Evolutionary conservation across 2,329 filamentous ascomycete genomes (phyloP).

Genomic region (Aphanoascus verrucosus): DNA sequence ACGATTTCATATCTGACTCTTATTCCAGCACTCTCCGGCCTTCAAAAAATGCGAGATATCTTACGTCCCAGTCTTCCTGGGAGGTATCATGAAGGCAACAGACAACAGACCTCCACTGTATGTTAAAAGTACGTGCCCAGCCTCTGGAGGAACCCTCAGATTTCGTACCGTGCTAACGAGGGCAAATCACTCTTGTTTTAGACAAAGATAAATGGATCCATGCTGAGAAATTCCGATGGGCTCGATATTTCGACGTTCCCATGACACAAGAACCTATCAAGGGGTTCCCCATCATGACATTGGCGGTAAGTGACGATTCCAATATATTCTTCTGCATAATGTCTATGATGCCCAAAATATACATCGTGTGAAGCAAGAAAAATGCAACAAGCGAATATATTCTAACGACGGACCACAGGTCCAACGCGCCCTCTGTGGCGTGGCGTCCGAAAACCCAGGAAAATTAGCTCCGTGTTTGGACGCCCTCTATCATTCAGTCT

Average conservation of each 20-base stretch:
- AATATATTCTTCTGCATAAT: not conserved
- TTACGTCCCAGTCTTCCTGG: constrained; percentile 50
- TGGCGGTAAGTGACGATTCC: constrained; percentile 25
- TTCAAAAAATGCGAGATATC: constrained; percentile 46
- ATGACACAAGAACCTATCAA: constrained; percentile 37
- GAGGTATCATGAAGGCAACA: constrained; percentile 48
- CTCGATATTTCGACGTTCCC: constrained; percentile 44
- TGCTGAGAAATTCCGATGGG: constrained; percentile 45
- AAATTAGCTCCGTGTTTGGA: constrained; percentile 35
- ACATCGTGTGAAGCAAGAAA: not conserved
- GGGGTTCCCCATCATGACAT: constrained; percentile 45
- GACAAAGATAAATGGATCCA: constrained; percentile 52
- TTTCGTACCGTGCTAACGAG: not conserved
- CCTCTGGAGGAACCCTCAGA: not conserved
- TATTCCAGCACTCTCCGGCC: constrained; percentile 42
- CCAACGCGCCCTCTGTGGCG: constrained; percentile 44
- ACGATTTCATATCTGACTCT: not conserved
- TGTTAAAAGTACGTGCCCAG: constrained; percentile 43
- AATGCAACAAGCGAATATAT: not conserved
- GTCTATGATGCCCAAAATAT: not conserved
- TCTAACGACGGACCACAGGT: constrained; percentile 18
- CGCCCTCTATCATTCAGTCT: constrained; percentile 43
- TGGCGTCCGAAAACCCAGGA: constrained; percentile 32
- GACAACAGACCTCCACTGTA: constrained; percentile 45
- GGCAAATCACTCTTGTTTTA: constrained; percentile 19